Conservation (phyloP, 805 yeast species). For the Torulaspora quercuum region DNA sequence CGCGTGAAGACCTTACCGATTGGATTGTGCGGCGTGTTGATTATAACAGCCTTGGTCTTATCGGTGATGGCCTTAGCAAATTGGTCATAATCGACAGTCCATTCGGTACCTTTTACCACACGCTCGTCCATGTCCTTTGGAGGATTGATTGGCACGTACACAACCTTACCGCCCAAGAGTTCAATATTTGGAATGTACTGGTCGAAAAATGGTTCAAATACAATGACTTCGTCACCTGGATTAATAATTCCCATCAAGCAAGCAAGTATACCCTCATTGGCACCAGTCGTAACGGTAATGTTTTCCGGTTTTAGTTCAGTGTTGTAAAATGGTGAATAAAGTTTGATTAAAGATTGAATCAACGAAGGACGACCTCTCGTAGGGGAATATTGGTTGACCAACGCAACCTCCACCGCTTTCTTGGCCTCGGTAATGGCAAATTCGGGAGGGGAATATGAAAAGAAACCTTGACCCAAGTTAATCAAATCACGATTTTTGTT, state of each 20-base stretch:
- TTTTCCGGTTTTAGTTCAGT: conserved; percentile 44
- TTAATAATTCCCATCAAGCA: conserved; percentile 80
- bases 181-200: conserved; percentile 94
- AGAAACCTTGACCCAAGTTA: conserved; percentile 95
- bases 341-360: conserved; percentile 61
- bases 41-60: conserved; percentile 78
- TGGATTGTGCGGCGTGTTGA: conserved; percentile 96
- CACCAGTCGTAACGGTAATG: conserved; percentile 88
- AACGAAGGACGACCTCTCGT: conserved; percentile 82
- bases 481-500: conserved; percentile 72
- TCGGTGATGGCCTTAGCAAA: conserved; percentile 66
- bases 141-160: conserved; percentile 80
- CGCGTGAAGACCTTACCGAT: conserved; percentile 83
- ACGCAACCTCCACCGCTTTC: conserved; percentile 66
- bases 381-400: conserved; percentile 88
- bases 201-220: conserved; percentile 95
- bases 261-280: conserved; percentile 90
- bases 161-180: conserved; percentile 88
- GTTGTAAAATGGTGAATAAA: conserved; percentile 65
- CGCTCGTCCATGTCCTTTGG: conserved; percentile 65
- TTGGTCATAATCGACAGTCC: conserved; percentile 80
- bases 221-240: conserved; percentile 92
- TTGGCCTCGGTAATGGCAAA: conserved; percentile 84
- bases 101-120: conserved; percentile 75
- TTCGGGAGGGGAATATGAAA: conserved; percentile 93